Conservation (phyloP, 2,329 filamentous ascomycete genomes). For the Thelonectria discophora region DNA sequence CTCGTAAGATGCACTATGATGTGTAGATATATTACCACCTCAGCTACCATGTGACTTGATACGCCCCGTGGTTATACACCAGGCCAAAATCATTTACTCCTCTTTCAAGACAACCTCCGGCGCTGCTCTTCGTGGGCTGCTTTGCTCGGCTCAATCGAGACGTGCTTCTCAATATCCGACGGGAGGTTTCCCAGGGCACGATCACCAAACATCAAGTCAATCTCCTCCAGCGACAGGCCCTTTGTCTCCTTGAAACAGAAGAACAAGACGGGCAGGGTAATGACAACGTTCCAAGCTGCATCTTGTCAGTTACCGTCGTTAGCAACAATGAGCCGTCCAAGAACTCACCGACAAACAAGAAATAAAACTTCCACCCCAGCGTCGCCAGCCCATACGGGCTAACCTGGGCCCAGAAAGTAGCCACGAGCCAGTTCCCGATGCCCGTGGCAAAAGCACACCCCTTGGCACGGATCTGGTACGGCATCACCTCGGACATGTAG, state of each 20-base stretch:
- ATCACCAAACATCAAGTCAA: slow-evolving; percentile 61
- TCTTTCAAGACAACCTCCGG: background rate
- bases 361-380: slow-evolving; percentile 50
- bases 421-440: slow-evolving; percentile 41
- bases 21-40: too few relatives aligned
- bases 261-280: slow-evolving; percentile 53
- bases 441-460: slow-evolving; percentile 40
- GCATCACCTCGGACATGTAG: slow-evolving; percentile 70
- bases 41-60: too few relatives aligned
- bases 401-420: slow-evolving; percentile 65
- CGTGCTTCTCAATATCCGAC: slow-evolving; percentile 39
- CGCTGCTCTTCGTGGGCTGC: slow-evolving; percentile 26
- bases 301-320: background rate
- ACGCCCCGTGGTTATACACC: background rate
- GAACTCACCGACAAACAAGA: slow-evolving; percentile 46
- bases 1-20: too few relatives aligned
- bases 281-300: slow-evolving; percentile 45
- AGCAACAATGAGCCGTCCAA: too few relatives aligned
- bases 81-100: too few relatives aligned
- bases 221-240: slow-evolving; percentile 61
- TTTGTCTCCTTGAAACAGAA: slow-evolving; percentile 64
- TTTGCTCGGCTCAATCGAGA: slow-evolving; percentile 23
- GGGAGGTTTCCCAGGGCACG: slow-evolving; percentile 39
- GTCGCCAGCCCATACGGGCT: slow-evolving; percentile 59
- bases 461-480: slow-evolving; percentile 64